Base-by-base conservation (phyloP, 2,329 filamentous ascomycete species). In the Hymenoscyphus scutula region DNA sequence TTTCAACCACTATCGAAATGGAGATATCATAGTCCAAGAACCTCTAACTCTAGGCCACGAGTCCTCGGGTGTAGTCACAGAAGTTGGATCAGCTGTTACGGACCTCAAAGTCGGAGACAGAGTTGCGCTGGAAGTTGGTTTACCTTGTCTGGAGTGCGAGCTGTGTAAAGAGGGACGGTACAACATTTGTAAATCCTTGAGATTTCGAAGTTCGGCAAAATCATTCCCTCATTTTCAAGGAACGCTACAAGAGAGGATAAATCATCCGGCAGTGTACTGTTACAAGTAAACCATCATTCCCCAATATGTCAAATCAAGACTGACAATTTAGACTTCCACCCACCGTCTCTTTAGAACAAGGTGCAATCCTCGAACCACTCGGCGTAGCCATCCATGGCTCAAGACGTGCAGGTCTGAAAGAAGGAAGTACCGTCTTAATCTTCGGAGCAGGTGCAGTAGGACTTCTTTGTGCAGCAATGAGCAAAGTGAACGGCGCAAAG, bases 361-460 rank as follows among this genome's bases (percentile, higher is more conserved):
- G 95, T 60, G 90, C 93, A 13, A 82, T 98, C 78, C 82, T 98
- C 51, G 95, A 98, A 79, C 95, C 94, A 1, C 84, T 98, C 41
- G 89, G 87, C 69, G 95, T 98, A 5, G 92, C 93, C 1, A 84
- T 99, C 29, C 94, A 94, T 10, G 94, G 90, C 13, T 84, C 97
- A 76, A 89, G 96, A 74, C 83, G 94, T 64, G 91, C 92, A 58
- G 84, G 86, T 63, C 83, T 97, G 68, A 83, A 84, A 62, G 83
- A 96, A 25, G 92, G 91, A 63, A 92, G 97, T 76, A 87, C 91
- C 1, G 88, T 96, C 53, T 80, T 98, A 48, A 85, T 98, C 67
- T 96, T 94, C 73, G 94, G 95, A 64, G 95, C 95, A 1, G 95
- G 94, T 0, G 94, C 95, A 45, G 97, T 98, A 71, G 95, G 94